phyloP scores from a whole-genome alignment of 805 yeast species.

The Hanseniaspora vineae region DNA sequence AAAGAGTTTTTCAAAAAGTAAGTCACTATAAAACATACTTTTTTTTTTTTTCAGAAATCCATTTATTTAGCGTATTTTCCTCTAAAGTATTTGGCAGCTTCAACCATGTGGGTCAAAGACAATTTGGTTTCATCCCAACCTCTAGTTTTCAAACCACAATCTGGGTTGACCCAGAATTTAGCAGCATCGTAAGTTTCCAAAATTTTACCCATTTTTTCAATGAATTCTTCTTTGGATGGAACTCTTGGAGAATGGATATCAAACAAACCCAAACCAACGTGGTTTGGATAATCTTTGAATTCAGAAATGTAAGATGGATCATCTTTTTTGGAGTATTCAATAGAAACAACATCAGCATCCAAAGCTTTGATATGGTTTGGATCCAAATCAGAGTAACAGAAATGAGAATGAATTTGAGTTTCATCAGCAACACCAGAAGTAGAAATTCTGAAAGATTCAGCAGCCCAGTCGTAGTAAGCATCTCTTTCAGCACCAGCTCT shows the following conservation, averaged over 20 bases:
- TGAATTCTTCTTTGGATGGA: conserved; percentile 94
- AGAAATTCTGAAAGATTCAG: conserved; percentile 98
- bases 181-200: conserved; percentile 94
- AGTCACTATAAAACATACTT: too few species aligned
- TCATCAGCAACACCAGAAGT: conserved; percentile 92
- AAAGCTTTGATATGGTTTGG: conserved; percentile 99
- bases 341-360: conserved; percentile 98
- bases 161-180: conserved; percentile 99
- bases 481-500: conserved; percentile 96
- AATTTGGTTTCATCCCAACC: conserved; percentile 97
- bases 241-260: conserved; percentile 99
- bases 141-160: conserved; percentile 99
- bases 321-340: conserved; percentile 99
- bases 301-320: conserved; percentile 96
- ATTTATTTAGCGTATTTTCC: conserved; percentile 27
- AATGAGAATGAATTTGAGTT: conserved; percentile 98
- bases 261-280: conserved; percentile 97
- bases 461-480: conserved; percentile 97
- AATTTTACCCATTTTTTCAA: conserved; percentile 85
- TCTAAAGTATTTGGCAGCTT: conserved; percentile 95
- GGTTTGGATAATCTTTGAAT: conserved; percentile 98
- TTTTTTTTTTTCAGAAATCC: too few species aligned
- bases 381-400: conserved; percentile 99
- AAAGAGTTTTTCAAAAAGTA: background rate
- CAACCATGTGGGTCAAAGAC: conserved; percentile 96